These are phyloP conservation scores for Globisporangium spiculum DNA, from an alignment of 352 stramenopile genomes.

Conservation along the genomic window DNA sequence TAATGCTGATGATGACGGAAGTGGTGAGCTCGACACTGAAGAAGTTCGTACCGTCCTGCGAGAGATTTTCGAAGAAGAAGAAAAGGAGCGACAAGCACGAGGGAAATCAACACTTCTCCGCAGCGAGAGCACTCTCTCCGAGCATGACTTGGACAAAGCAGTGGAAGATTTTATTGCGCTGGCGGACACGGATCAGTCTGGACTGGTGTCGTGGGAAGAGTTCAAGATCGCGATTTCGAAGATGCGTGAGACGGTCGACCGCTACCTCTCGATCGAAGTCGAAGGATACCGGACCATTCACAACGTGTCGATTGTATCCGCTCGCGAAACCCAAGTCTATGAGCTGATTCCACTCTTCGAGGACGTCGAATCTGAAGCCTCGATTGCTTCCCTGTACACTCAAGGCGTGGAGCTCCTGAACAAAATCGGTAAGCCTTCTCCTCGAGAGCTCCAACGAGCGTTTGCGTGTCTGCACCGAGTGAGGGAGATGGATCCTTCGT, in stretches of 20 bases:
- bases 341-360: constrained; percentile 73
- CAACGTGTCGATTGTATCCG: constrained; percentile 58
- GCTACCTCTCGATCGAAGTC: constrained; percentile 75
- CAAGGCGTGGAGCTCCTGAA: constrained; percentile 63
- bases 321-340: constrained; percentile 76
- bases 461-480: constrained; percentile 74
- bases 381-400: constrained; percentile 67
- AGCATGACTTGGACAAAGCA: constrained; percentile 49
- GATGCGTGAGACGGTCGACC: constrained; percentile 60
- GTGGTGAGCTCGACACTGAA: constrained; percentile 70
- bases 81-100: constrained; percentile 34
- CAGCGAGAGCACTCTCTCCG: constrained; percentile 53
- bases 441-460: constrained; percentile 61
- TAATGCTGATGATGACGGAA: constrained; percentile 69
- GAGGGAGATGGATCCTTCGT: constrained; percentile 61
- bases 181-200: constrained; percentile 75
- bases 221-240: constrained; percentile 85
- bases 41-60: constrained; percentile 74
- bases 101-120: constrained; percentile 11
- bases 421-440: constrained; percentile 52
- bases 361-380: constrained; percentile 66
- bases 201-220: constrained; percentile 82
- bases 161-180: constrained; percentile 80
- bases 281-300: constrained; percentile 69
- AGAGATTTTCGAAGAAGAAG: constrained; percentile 71